Evolutionary conservation across 2,329 filamentous ascomycete genomes (phyloP).

Genomic region (Aspergillus sergii): DNA sequence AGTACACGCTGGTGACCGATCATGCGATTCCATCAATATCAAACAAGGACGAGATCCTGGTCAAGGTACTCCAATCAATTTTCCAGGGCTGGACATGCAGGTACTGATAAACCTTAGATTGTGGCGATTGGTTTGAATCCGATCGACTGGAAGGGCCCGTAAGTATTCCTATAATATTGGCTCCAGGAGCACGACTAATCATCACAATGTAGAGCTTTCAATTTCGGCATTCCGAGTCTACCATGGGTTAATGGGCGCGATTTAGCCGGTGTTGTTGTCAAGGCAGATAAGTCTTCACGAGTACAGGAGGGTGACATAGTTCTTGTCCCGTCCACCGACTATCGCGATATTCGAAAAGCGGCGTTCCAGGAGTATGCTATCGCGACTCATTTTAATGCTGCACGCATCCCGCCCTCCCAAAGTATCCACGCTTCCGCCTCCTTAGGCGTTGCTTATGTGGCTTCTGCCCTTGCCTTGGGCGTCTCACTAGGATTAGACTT

Average conservation of each 20-base stretch:
- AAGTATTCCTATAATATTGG: background rate
- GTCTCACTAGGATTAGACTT: conserved; percentile 73
- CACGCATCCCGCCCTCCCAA: conserved; percentile 59
- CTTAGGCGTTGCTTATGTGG: conserved; percentile 71
- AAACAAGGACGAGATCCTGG: conserved; percentile 58
- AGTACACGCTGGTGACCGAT: conserved; percentile 50
- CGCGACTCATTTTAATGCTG: conserved; percentile 66
- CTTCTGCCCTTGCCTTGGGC: conserved; percentile 66
- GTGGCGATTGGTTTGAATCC: conserved; percentile 72
- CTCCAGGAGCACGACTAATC: background rate
- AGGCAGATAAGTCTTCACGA: conserved; percentile 48
- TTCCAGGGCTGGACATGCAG: too few relatives aligned
- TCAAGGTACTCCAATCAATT: conserved; percentile 49
- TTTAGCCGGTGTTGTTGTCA: conserved; percentile 65
- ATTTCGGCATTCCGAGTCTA: conserved; percentile 68
- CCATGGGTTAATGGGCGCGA: conserved; percentile 73
- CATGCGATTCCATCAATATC: conserved; percentile 52
- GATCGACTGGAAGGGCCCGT: conserved; percentile 74
- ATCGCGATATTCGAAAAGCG: conserved; percentile 71
- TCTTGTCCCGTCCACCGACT: conserved; percentile 73
- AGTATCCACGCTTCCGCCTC: conserved; percentile 61
- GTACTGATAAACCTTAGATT: conserved; percentile 34
- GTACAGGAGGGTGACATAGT: conserved; percentile 60
- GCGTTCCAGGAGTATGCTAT: conserved; percentile 72
- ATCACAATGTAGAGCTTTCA: conserved; percentile 59